Conservation (phyloP, 257 asterid genomes). For the Cruciata laevipes region DNA sequence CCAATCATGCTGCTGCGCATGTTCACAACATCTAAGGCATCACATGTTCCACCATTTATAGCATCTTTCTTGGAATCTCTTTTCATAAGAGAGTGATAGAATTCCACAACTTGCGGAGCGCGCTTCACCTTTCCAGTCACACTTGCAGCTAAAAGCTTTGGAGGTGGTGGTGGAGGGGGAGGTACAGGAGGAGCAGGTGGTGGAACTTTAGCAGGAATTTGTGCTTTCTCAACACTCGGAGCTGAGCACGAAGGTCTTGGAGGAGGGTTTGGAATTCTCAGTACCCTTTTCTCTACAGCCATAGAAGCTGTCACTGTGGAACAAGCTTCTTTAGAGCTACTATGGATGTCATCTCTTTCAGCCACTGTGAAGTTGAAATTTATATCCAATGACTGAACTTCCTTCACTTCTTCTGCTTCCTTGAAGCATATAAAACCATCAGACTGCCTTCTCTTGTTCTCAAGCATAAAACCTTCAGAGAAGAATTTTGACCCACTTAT, state of each 20-base stretch:
- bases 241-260: conserved; percentile 67
- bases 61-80: conserved; percentile 86
- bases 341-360: conserved; percentile 26
- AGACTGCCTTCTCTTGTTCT: conserved; percentile 60
- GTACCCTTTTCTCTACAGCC: conserved; percentile 62
- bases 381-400: conserved; percentile 30
- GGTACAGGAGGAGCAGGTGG: conserved; percentile 45
- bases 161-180: conserved; percentile 78
- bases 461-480: conserved; percentile 42
- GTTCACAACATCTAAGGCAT: conserved; percentile 56
- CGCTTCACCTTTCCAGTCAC: conserved; percentile 58
- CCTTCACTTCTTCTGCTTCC: conserved; percentile 55
- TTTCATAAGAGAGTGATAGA: conserved; percentile 88
- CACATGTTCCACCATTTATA: conserved; percentile 53
- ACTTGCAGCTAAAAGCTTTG: conserved; percentile 36
- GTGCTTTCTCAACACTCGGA: conserved; percentile 31
- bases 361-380: conserved; percentile 35
- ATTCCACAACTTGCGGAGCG: conserved; percentile 85
- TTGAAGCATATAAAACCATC: conserved; percentile 65
- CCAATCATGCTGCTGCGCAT: conserved; percentile 90
- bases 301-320: conserved; percentile 42
- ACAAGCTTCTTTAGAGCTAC: conserved; percentile 32
- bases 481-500: conserved; percentile 62
- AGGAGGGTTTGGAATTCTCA: conserved; percentile 84
- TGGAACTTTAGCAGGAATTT: conserved; percentile 25